These are phyloP conservation scores for Xylaria sp. DNA, from an alignment of 2,329 filamentous ascomycete genomes.

Conservation along the genomic window DNA sequence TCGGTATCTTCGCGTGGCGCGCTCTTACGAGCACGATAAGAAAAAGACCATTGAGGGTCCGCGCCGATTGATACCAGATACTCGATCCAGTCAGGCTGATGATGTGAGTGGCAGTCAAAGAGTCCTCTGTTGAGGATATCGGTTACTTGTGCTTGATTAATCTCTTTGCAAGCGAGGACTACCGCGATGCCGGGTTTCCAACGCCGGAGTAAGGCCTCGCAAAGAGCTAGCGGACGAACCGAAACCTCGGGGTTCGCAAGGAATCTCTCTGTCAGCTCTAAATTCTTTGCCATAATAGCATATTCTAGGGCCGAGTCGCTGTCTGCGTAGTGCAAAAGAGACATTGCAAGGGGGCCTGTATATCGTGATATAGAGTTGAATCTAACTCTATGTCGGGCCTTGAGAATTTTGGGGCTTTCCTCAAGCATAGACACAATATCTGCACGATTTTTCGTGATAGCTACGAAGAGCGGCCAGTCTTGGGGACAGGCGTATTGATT, in stretches of 20 bases:
- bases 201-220: neutral
- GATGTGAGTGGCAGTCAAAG: neutral
- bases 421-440: neutral
- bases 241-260: neutral
- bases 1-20: no score
- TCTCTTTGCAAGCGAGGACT: neutral
- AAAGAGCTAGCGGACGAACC: neutral
- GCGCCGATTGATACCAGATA: neutral
- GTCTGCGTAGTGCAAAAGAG: neutral
- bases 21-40: neutral
- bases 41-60: neutral
- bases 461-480: neutral
- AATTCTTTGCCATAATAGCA: neutral
- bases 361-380: no score
- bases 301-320: neutral
- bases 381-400: neutral
- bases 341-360: no score
- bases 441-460: neutral
- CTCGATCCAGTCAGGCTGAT: neutral
- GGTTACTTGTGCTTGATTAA: neutral
- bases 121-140: neutral
- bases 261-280: neutral
- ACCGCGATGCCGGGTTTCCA: neutral
- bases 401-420: neutral
- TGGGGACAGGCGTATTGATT: fast-evolving